These are phyloP conservation scores for Lentinula sp. DNA, from an alignment of 768 basidiomycete genomes.

Conservation along the genomic window DNA sequence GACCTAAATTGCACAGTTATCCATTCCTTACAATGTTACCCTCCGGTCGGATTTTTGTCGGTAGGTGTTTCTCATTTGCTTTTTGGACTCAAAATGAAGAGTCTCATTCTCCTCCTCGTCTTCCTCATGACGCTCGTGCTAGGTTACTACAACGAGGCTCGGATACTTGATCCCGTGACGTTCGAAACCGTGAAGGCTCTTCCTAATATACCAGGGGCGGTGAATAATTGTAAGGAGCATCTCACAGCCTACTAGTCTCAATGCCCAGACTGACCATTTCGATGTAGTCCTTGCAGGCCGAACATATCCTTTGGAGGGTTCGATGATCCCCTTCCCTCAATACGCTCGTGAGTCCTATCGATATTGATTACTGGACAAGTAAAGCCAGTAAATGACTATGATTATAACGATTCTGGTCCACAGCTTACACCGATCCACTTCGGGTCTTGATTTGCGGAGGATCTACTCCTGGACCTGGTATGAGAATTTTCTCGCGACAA, in stretches of 20 bases:
- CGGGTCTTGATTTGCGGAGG: slow-evolving; percentile 72
- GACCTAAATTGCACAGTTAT: neutral
- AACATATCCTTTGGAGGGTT: slow-evolving; percentile 73
- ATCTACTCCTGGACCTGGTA: slow-evolving; percentile 49
- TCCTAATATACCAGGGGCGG: slow-evolving; percentile 72
- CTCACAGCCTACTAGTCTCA: neutral
- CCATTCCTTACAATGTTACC: slow-evolving; percentile 73
- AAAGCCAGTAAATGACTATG: too few relatives aligned
- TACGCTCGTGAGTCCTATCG: slow-evolving; percentile 30
- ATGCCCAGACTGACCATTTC: neutral
- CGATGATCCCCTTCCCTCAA: slow-evolving; percentile 65
- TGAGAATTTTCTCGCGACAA: slow-evolving; percentile 11
- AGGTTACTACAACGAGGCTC: slow-evolving; percentile 81
- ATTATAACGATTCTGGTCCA: neutral
- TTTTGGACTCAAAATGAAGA: neutral
- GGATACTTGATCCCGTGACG: slow-evolving; percentile 60
- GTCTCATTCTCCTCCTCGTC: neutral
- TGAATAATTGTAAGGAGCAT: slow-evolving; percentile 47
- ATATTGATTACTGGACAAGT: too few relatives aligned
- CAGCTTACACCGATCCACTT: slow-evolving; percentile 65
- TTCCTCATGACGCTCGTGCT: neutral
- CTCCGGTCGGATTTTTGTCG: slow-evolving; percentile 62
- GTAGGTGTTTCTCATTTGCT: slow-evolving; percentile 26
- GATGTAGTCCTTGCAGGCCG: slow-evolving; percentile 56
- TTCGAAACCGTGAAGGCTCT: slow-evolving; percentile 54